A percentile compares a stretch with the other conserved stretches of the same genome.
Conservation (phyloP, 2,329 filamentous ascomycete genomes). For the Rhynchosporium graminicola region DNA sequence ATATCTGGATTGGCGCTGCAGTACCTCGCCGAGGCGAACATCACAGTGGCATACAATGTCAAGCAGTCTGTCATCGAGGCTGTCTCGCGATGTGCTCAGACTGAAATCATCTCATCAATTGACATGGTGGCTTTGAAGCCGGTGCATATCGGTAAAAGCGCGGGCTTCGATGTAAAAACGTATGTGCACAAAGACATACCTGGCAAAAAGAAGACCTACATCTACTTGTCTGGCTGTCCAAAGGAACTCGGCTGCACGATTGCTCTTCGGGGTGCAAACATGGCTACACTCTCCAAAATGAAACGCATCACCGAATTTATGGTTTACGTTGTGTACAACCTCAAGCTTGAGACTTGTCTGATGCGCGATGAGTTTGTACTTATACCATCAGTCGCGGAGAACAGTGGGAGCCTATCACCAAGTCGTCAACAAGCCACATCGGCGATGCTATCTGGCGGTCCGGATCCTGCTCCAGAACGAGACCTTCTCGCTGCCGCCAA, state of each 20-base stretch:
- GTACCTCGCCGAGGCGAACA: constrained; percentile 82
- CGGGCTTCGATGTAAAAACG: constrained; percentile 92
- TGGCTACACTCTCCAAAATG: constrained; percentile 70
- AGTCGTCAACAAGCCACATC: constrained; percentile 35
- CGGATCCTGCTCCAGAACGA: constrained; percentile 14
- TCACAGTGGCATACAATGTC: constrained; percentile 94
- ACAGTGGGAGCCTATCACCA: constrained; percentile 46
- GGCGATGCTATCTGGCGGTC: constrained; percentile 15
- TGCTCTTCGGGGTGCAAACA: constrained; percentile 79
- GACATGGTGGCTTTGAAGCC: constrained; percentile 82
- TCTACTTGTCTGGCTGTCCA: constrained; percentile 88
- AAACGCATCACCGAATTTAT: constrained; percentile 98
- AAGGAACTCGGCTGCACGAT: constrained; percentile 94
- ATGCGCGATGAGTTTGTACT: constrained; percentile 91
- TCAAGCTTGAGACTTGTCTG: constrained; percentile 91
- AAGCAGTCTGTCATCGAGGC: constrained; percentile 95
- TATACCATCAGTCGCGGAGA: constrained; percentile 65
- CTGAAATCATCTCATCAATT: constrained; percentile 89
- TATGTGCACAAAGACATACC: constrained; percentile 77
- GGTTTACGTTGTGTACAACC: constrained; percentile 97
- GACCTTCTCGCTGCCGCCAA: constrained; percentile 33
- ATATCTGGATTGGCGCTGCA: constrained; percentile 90
- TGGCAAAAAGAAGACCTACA: constrained; percentile 87
- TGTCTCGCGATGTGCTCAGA: constrained; percentile 88
- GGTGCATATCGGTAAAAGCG: constrained; percentile 76